These are phyloP conservation scores for Lactarius evosmus DNA, from an alignment of 768 basidiomycete genomes.

Conservation along the genomic window DNA sequence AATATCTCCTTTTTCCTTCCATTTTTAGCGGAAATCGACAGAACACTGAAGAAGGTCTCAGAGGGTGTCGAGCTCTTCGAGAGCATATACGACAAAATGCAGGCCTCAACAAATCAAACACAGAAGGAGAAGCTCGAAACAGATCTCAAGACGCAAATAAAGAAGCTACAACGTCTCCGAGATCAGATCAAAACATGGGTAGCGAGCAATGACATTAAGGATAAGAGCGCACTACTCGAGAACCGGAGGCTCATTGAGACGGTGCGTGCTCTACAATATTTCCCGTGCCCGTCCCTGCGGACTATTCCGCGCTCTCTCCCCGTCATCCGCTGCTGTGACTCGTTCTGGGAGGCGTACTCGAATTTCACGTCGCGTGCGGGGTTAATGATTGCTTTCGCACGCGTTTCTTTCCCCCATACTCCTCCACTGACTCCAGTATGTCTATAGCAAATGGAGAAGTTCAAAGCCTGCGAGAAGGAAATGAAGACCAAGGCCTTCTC, in stretches of 20 bases:
- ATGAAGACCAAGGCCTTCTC: slow-evolving; percentile 99
- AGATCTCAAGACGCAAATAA: slow-evolving; percentile 97
- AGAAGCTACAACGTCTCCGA: slow-evolving; percentile 81
- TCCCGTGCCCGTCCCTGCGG: background rate
- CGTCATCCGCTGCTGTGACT: background rate
- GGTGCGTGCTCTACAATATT: slow-evolving; percentile 48
- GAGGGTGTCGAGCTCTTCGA: slow-evolving; percentile 96
- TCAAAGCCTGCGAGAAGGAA: slow-evolving; percentile 99
- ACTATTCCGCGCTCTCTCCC: background rate
- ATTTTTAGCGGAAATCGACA: slow-evolving; percentile 90
- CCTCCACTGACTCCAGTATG: slow-evolving; percentile 29
- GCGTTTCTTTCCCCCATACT: background rate
- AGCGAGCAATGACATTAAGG: slow-evolving; percentile 97
- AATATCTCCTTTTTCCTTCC: slow-evolving; percentile 3
- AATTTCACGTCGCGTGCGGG: background rate
- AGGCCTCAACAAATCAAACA: slow-evolving; percentile 90
- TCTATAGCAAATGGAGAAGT: slow-evolving; percentile 99
- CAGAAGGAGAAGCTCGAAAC: slow-evolving; percentile 98
- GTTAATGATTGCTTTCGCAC: slow-evolving; percentile 1
- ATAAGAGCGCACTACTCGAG: slow-evolving; percentile 89
- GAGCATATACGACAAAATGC: slow-evolving; percentile 97
- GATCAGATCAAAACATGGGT: slow-evolving; percentile 97
- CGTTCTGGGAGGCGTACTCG: background rate
- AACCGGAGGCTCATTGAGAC: slow-evolving; percentile 96
- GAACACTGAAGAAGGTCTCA: slow-evolving; percentile 93